A percentile compares a stretch with the other conserved stretches of the same genome.
phyloP scores from a whole-genome alignment of 78 protist species.

The Isochrysis galbana region DNA sequence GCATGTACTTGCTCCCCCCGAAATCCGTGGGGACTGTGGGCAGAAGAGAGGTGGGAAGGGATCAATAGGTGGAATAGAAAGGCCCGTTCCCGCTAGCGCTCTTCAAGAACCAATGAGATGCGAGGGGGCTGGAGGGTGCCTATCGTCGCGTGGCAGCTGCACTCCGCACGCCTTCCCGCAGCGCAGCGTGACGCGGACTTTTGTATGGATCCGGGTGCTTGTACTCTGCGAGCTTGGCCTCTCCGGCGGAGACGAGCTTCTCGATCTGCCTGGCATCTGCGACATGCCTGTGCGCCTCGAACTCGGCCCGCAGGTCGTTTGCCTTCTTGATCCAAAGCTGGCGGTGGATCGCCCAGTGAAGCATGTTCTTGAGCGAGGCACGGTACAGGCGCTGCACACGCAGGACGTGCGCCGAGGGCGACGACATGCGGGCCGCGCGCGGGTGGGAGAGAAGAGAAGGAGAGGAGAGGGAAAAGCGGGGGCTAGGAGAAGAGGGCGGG shows the following conservation, averaged over 20 bases:
- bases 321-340: neutral
- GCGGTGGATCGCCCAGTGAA: neutral
- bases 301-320: neutral
- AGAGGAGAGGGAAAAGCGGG: too few relatives aligned
- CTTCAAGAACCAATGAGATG: too few relatives aligned
- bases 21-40: neutral
- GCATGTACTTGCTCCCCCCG: neutral
- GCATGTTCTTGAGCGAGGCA: neutral
- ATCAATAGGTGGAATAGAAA: too few relatives aligned
- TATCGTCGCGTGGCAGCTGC: too few relatives aligned
- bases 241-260: neutral
- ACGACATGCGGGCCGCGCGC: neutral
- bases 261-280: neutral
- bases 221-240: neutral
- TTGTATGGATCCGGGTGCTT: neutral
- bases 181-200: too few relatives aligned
- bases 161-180: too few relatives aligned
- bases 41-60: too few relatives aligned
- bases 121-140: too few relatives aligned
- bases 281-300: neutral
- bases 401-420: constrained; percentile 1
- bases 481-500: too few relatives aligned
- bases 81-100: too few relatives aligned
- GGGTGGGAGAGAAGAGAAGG: too few relatives aligned
- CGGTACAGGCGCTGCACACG: neutral